Evolutionary conservation across 2,329 filamentous ascomycete genomes (phyloP), one percentile per base, ranked within the genome.

Genomic region (Phaeophleospora eucalypticola): DNA sequence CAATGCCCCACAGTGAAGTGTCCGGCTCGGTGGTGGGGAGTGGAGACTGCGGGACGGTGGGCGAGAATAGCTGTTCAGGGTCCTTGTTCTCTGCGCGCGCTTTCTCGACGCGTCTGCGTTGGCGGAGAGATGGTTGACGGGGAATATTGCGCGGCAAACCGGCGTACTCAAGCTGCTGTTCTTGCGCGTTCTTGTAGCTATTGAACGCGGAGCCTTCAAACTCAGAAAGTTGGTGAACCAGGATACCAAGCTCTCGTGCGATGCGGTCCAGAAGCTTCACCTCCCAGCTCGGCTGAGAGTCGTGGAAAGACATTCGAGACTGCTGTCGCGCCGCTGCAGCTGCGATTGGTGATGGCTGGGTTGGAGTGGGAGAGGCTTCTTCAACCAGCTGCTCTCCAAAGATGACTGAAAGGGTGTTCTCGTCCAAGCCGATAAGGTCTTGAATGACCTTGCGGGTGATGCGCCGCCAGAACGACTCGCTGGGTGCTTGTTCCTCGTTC

Each of bases 361-460:
- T 60, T 1, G 63, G 62, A 8, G 66, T 65, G 2, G 61, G 51
- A 6, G 63, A 62, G 29, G 59, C 45, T 27, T 62, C 63, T 6
- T 60, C 60, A 2, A 83, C 82, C 18, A 95, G 70, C 2, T 80
- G 73, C 65, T 96, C 89, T 10, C 93, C 93, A 46, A 97, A 84
- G 7, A 98, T 83, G 41, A 96, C 83, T 0, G 87, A 87, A 7
- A 98, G 77, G 16, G 93, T 74, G 41, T 81, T 80, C 53, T 96
- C 89, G 59, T 97, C 90, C 45, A 98, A 86, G 7, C 91, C 91
- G 64, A 97, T 86, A 36, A 98, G 71, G 63, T 96, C 89, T 43
- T 83, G 81, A 58, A 98, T 89, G 20, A 97, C 86, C 59, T 84
- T 88, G 48, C 86, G 81, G 2, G 91, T 95, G 41, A 97, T 81